These are phyloP conservation scores for Candida montana DNA, from an alignment of 805 yeast species.

Conservation along the genomic window DNA sequence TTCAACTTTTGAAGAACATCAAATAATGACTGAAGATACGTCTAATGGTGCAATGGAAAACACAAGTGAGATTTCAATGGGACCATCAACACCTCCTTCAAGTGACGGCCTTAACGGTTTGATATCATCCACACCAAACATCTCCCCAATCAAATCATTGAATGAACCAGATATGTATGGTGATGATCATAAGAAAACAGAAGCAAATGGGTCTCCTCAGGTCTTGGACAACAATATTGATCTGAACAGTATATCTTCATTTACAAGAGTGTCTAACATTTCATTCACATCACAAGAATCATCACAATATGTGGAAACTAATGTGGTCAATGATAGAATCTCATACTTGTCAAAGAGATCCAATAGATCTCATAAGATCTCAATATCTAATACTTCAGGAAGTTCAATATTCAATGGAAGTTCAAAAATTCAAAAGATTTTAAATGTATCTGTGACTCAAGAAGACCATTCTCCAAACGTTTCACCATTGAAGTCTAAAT, in stretches of 20 bases:
- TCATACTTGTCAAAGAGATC: slow-evolving; percentile 24
- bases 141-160: slow-evolving; percentile 24
- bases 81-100: slow-evolving; percentile 24
- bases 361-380: slow-evolving; percentile 17
- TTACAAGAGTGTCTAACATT: slow-evolving; percentile 20
- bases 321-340: slow-evolving; percentile 7
- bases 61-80: slow-evolving; percentile 13
- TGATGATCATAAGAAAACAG: neutral
- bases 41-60: slow-evolving; percentile 8
- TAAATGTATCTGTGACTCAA: slow-evolving; percentile 14
- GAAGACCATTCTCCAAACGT: slow-evolving; percentile 2
- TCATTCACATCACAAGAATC: slow-evolving; percentile 8
- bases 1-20: slow-evolving; percentile 21
- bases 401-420: slow-evolving; percentile 20
- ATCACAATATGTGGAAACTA: neutral
- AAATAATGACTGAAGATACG: slow-evolving; percentile 4
- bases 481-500: slow-evolving; percentile 1
- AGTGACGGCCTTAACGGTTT: slow-evolving; percentile 14
- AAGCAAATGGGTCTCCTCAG: neutral
- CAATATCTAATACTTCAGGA: slow-evolving; percentile 10
- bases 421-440: slow-evolving; percentile 5
- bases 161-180: slow-evolving; percentile 9
- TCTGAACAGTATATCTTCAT: slow-evolving; percentile 18
- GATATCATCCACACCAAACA: slow-evolving; percentile 24
- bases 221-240: slow-evolving; percentile 8